Conservation (phyloP, 306 rosid genomes). For the Rosa chinensis region DNA sequence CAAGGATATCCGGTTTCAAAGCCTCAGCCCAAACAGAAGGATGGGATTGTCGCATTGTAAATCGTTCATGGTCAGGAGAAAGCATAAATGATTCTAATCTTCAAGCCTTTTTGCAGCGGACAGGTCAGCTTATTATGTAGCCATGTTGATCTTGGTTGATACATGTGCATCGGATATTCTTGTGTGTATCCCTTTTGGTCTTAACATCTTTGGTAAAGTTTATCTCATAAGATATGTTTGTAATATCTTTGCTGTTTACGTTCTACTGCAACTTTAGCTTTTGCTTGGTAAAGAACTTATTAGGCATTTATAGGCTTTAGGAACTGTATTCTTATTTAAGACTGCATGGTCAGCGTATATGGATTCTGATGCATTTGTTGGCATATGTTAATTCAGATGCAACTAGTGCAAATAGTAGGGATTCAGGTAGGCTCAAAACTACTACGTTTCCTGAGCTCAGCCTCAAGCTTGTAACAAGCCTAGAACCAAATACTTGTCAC, state of each 20-base stretch:
- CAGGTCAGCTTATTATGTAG: background rate
- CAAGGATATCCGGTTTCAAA: constrained; percentile 41
- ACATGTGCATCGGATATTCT: constrained; percentile 8
- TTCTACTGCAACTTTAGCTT: background rate
- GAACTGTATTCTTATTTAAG: background rate
- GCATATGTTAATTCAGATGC: background rate
- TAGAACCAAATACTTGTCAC: background rate
- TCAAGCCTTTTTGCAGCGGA: background rate
- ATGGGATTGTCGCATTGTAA: background rate
- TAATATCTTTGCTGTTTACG: background rate
- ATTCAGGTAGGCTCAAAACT: background rate
- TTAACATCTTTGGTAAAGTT: background rate
- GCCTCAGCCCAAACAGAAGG: background rate
- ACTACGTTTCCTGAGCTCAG: background rate
- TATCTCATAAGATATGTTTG: background rate
- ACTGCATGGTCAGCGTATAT: background rate
- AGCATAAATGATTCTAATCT: background rate
- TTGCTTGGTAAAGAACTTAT: background rate
- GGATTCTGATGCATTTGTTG: background rate
- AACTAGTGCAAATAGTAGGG: background rate
- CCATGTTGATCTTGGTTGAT: constrained; percentile 10
- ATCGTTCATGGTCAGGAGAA: background rate
- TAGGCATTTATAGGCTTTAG: background rate
- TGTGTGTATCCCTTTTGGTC: constrained; percentile 9
- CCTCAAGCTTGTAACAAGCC: background rate